Conservation (phyloP, 2,329 filamentous ascomycete genomes). For the Colletotrichum filicis region DNA sequence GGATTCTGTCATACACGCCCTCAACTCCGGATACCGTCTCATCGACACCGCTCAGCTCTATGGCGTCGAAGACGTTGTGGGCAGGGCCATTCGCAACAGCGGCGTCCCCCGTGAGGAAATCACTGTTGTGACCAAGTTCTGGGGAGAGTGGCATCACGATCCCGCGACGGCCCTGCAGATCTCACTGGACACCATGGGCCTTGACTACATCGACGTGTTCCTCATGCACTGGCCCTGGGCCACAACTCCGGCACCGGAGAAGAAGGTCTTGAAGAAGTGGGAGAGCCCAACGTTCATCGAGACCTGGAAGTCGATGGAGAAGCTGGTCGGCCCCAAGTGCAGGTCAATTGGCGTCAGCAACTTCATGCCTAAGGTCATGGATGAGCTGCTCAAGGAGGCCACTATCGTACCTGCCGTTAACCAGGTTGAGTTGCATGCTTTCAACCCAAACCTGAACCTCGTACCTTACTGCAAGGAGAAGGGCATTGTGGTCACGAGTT, state of each 20-base stretch:
- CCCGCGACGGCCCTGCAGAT: constrained; percentile 41
- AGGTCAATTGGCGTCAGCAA: constrained; percentile 47
- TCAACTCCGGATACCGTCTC: constrained; percentile 44
- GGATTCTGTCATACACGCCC: constrained; percentile 44
- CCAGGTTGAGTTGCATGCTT: constrained; percentile 46
- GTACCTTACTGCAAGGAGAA: constrained; percentile 44
- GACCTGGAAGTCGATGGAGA: constrained; percentile 44
- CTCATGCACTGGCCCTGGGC: constrained; percentile 51
- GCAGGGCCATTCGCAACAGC: constrained; percentile 44
- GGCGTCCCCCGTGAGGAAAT: constrained; percentile 55
- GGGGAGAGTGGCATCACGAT: constrained; percentile 47
- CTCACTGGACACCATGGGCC: constrained; percentile 41
- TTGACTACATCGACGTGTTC: constrained; percentile 47
- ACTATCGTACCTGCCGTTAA: constrained; percentile 44
- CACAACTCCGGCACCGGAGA: constrained; percentile 38
- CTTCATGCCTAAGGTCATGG: constrained; percentile 44
- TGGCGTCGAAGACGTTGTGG: constrained; percentile 42
- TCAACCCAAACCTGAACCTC: constrained; percentile 45
- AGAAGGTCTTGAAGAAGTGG: constrained; percentile 35
- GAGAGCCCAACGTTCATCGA: constrained; percentile 42
- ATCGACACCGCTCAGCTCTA: constrained; percentile 43
- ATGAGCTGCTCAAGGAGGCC: constrained; percentile 39
- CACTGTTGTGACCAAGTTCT: constrained; percentile 56
- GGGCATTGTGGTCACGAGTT: constrained; percentile 45
- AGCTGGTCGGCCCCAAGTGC: constrained; percentile 39